Evolutionary conservation across 352 stramenopile species (phyloP).

Genomic region (Halophytophthora batemanensis): DNA sequence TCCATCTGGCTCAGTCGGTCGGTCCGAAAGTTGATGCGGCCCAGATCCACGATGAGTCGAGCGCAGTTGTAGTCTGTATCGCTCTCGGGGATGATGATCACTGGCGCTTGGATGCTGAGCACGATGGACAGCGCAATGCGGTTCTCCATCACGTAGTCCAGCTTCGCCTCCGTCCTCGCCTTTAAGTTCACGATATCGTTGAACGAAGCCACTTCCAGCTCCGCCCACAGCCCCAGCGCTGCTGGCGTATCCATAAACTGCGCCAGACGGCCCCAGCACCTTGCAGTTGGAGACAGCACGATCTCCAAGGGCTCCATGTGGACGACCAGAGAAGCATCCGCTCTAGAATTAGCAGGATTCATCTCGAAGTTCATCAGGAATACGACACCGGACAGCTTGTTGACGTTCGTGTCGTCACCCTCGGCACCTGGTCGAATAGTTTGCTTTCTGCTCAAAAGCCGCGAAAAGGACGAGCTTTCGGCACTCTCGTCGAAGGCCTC

Average conservation of each 20-base stretch:
- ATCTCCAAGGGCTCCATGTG: slow-evolving; percentile 87
- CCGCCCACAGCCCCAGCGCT: slow-evolving; percentile 75
- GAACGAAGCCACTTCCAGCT: slow-evolving; percentile 86
- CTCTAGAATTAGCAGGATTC: slow-evolving; percentile 55
- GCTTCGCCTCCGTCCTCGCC: slow-evolving; percentile 80
- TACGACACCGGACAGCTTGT: slow-evolving; percentile 66
- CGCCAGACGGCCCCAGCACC: slow-evolving; percentile 73
- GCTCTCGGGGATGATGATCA: slow-evolving; percentile 82
- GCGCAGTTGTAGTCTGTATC: slow-evolving; percentile 78
- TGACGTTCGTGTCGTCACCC: slow-evolving; percentile 48
- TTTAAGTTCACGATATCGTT: slow-evolving; percentile 91
- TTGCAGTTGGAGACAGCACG: slow-evolving; percentile 79
- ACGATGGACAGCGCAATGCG: slow-evolving; percentile 76
- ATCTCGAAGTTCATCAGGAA: slow-evolving; percentile 87
- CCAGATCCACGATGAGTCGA: slow-evolving; percentile 78
- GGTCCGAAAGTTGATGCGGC: slow-evolving; percentile 82
- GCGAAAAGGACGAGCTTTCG: slow-evolving; percentile 80
- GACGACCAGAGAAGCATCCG: slow-evolving; percentile 74
- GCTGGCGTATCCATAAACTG: slow-evolving; percentile 79
- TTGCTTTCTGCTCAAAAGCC: slow-evolving; percentile 72
- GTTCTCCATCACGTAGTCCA: slow-evolving; percentile 89
- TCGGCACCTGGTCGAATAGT: slow-evolving; percentile 38
- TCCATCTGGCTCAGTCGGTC: slow-evolving; percentile 80
- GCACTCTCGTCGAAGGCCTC: slow-evolving; percentile 85
- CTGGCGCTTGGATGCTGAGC: slow-evolving; percentile 80